Evolutionary conservation across 306 rosid genomes (phyloP).

Genomic region (Sindora glabra): DNA sequence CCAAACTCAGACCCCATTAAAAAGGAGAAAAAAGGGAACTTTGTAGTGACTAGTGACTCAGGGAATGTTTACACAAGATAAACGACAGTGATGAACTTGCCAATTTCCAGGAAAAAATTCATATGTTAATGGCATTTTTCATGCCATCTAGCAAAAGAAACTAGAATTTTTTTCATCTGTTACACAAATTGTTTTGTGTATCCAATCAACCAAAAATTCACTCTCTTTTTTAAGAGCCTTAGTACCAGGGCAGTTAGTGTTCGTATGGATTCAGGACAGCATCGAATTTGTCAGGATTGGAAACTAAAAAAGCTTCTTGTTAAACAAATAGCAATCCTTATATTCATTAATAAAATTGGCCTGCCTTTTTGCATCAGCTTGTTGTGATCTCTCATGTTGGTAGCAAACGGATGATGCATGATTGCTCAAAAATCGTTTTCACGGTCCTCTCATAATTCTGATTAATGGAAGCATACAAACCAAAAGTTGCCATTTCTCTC

Average conservation of each 20-base stretch:
- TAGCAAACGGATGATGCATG: slow-evolving; percentile 8
- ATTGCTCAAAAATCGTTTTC: slow-evolving; percentile 24
- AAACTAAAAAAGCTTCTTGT: slow-evolving; percentile 10
- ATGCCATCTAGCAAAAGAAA: not conserved
- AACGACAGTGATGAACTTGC: no score
- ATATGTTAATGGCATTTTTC: not conserved
- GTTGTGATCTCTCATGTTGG: slow-evolving; percentile 22
- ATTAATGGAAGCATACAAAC: slow-evolving; percentile 2
- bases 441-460: not conserved
- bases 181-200: not conserved
- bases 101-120: no score
- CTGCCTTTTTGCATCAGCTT: slow-evolving; percentile 27
- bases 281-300: slow-evolving; percentile 24
- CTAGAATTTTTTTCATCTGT: no score
- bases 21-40: no score
- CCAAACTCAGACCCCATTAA: no score
- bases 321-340: slow-evolving; percentile 16
- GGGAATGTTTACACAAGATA: no score
- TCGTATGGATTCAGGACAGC: not conserved
- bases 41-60: no score
- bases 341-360: slow-evolving; percentile 12
- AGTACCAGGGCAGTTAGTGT: not conserved
- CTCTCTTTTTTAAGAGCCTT: not conserved
- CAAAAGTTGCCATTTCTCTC: slow-evolving; percentile 12
- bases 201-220: not conserved